Evolutionary conservation across 768 basidiomycete genomes (phyloP), one percentile per base, ranked within the genome.

Genomic region (Pilatotrama ljubarskyi): DNA sequence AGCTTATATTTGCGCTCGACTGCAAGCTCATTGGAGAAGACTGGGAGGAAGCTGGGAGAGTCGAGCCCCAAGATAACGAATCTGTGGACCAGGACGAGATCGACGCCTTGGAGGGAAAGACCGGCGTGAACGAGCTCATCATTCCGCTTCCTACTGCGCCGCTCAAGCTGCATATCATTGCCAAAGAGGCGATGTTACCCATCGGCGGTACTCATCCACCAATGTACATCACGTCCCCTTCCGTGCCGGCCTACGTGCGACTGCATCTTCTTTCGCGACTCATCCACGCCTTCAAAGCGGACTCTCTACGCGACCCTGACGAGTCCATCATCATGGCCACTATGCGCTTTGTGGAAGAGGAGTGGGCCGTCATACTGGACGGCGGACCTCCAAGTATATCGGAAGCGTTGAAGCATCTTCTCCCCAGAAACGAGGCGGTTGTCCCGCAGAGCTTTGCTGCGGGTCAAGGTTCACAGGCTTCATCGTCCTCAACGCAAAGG

Each of bases 381-480:
- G 70, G 83, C 42, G 88, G 90, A 3, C 91, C 92, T 2, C 94
- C 95, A 1, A 85, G 89, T 58, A 80, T 94, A 52, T 83, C 83
- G 9, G 73, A 74, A 9, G 87, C 95, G 3, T 76, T 95, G 42
- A 76, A 79, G 53, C 77, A 87, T 66, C 77, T 94, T 20, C 65
- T 87, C 37, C 79, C 80, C 24, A 67, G 62, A 2, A 51, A 51
- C 26, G 36, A 46, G 17, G 4, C 18, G 1, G 15, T n/a, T 5
- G 4, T 35, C 26, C 10, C 59, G n/a, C 36, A 46, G 22, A 42
- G 24, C 3, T n/a, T 11, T 7, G n/a, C 29, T 15, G 24, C 24
- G 6, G 9, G 10, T 15, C 17, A 6, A 10, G 41, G 29, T 6
- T 29, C 67, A 44, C 20, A 58, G 56, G 2, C 35, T 32, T 5